Evolutionary conservation across 2,329 filamentous ascomycete genomes (phyloP), one percentile per base, ranked within the genome.

Genomic region (Monosporascus ibericus): DNA sequence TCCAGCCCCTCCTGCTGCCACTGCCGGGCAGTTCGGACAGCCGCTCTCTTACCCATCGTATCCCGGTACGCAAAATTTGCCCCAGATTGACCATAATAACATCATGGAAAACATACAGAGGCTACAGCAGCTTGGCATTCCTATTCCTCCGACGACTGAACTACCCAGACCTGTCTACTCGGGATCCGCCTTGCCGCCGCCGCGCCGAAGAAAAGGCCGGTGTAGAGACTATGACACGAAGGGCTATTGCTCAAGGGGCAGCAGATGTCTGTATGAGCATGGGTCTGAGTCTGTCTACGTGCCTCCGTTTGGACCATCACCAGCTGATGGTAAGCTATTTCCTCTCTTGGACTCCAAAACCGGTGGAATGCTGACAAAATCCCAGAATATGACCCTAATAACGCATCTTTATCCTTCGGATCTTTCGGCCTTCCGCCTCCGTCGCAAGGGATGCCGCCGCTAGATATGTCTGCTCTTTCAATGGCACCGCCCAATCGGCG

Each of bases 181-280:
- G 17, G 61, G 54, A 47, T 53, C 49, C 44, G 53, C 52, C 48
- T 50, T 53, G 46, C 52, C 53, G 37, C 49, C 58, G 36, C 52
- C 65, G 40, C 64, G 63, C 39, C 71, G 70, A 52, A 72, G 67
- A 48, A 73, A 70, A 56, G 68, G 75, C 52, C 75, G 81, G 53
- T 92, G 88, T 63, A 76, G 80, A 52, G 85, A 90, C 65, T 90
- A 87, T 60, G 86, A 90, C 53, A 80, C 72, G 1, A 88, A 88
- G 59, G 88, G 88, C 0, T 89, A 80, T 61, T 92, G 88, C 63
- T 77, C 82, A 6, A 73, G 83, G 39, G 86, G 87, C 3, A 81
- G 75, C 60, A 79, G 76, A 22, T 92, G 88, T 68, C 78, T 75
- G 39, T 90, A 81, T 60, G 83, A 90, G 59, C 88, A 92, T 64